These are phyloP conservation scores for Ampelomyces quisqualis DNA, from an alignment of 2,329 filamentous ascomycete genomes.

Conservation along the genomic window DNA sequence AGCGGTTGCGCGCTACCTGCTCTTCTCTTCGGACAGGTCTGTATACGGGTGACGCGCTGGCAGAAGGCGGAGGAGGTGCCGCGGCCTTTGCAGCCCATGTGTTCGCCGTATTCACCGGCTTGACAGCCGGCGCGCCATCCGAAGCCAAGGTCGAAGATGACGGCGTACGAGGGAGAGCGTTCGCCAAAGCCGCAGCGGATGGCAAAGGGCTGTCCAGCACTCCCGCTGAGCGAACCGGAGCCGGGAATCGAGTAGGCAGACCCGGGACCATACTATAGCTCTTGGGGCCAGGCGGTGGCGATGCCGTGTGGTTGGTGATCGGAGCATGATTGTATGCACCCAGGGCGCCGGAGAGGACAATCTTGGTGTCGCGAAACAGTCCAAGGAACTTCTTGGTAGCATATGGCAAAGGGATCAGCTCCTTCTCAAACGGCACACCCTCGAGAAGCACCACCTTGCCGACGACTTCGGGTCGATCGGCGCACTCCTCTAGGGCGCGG, in stretches of 20 bases:
- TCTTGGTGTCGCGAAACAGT: conserved; percentile 57
- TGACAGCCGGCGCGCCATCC: conserved; percentile 14
- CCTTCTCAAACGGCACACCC: conserved; percentile 57
- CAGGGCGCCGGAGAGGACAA: conserved; percentile 22
- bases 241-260: conserved; percentile 30
- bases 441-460: conserved; percentile 58
- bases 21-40: conserved; percentile 32
- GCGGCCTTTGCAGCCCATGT: conserved; percentile 39
- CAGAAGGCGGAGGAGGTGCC: conserved; percentile 42
- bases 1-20: conserved; percentile 58
- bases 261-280: conserved; percentile 24
- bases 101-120: conserved; percentile 19
- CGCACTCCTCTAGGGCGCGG: conserved; percentile 53
- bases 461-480: conserved; percentile 48
- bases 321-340: conserved; percentile 3
- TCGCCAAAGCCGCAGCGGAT: conserved; percentile 3
- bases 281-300: conserved; percentile 8
- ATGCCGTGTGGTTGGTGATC: conserved; percentile 1
- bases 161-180: conserved; percentile 25
- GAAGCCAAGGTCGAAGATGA: conserved; percentile 34
- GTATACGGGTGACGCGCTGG: conserved; percentile 16
- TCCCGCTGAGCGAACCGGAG: conserved; percentile 8
- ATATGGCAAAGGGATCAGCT: conserved; percentile 54
- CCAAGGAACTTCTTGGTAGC: conserved; percentile 52
- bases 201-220: conserved; percentile 25